Base-by-base conservation (phyloP, 768 basidiomycete genomes). In the Lentinula sp. region DNA sequence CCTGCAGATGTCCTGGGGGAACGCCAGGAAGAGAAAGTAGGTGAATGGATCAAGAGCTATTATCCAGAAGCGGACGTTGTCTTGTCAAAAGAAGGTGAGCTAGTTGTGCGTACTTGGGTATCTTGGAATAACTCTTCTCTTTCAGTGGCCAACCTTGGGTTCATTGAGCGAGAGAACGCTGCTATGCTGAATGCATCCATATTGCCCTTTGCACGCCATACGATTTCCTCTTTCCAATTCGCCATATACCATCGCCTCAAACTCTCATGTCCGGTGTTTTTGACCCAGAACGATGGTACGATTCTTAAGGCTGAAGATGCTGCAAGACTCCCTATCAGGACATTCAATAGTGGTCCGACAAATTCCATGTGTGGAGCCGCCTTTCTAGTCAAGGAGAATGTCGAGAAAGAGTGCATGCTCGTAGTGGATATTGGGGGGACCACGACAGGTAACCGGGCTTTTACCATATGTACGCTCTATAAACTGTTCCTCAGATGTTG, bases 321-420 rank as follows among this genome's bases (percentile, higher is more conserved):
- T 4, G 78, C 77, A 0, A 72, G 73, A 46, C 71, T 85, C 51
- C 85, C 85, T 32, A 84, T 86, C 63, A 76, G 81, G 46, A 86
- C 85, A 0, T 86, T 77, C 65, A 76, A 76, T 46, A 78, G 76
- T 59, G 81, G 81, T 4, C 81, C 83, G n/a, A 85, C 84, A 0
- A 85, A 85, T 68, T 84, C 82, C 6, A 85, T 85, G 82, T 75
- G 84, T 45, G 84, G 83, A 13, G 84, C 83, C 5, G 77, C 79
- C 6, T 84, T 81, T 67, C 73, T 85, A 6, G 76, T 83, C 0
- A 74, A 77, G 8, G 69, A 76, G 48, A 74, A 73, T 63, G 70
- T 69, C 8, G 61, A 66, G 63, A 48, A 50, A 15, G 71, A 77
- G 67, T 70, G 74, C 61, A 73, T 76, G 32, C 70, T 82, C 43